Evolutionary conservation across 2,329 filamentous ascomycete genomes (phyloP).

Genomic region (Ophiostoma perfectum): DNA sequence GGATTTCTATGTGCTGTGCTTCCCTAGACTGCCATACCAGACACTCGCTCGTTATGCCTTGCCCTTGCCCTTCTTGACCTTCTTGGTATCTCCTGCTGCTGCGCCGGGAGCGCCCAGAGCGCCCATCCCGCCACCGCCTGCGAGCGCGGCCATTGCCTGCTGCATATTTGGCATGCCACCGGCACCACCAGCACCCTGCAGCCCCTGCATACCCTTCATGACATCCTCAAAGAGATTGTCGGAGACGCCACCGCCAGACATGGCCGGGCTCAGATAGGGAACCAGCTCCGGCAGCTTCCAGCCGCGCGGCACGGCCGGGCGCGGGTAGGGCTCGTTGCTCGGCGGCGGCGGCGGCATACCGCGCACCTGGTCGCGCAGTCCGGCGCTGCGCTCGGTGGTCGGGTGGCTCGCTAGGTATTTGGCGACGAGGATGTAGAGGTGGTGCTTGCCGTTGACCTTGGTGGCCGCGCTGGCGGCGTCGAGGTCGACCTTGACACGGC

Average conservation of each 20-base stretch:
- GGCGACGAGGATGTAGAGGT: conserved; percentile 77
- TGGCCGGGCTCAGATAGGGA: conserved; percentile 79
- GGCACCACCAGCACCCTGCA: conserved; percentile 28
- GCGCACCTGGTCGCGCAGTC: conserved; percentile 65
- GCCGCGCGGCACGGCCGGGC: conserved; percentile 71
- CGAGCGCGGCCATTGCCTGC: conserved; percentile 20
- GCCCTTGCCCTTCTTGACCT: conserved; percentile 32
- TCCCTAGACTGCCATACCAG: neutral
- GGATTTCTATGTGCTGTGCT: neutral
- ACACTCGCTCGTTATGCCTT: conserved; percentile 17
- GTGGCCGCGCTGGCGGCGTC: conserved; percentile 31
- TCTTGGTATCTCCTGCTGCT: conserved; percentile 17
- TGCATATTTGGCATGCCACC: conserved; percentile 27
- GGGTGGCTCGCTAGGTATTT: conserved; percentile 72
- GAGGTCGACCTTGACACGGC: conserved; percentile 74
- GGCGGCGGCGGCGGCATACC: conserved; percentile 63
- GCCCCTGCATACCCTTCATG: conserved; percentile 79
- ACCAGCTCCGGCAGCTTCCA: conserved; percentile 86
- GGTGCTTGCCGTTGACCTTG: conserved; percentile 68
- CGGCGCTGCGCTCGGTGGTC: conserved; percentile 61
- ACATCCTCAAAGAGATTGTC: conserved; percentile 96
- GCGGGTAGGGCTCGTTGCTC: conserved; percentile 61
- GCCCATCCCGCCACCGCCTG: conserved; percentile 25
- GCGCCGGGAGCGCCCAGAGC: conserved; percentile 6
- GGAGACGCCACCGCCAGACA: conserved; percentile 87